Conservation (phyloP, 208 protist genomes). For the Acanthamoeba lenticulata region DNA sequence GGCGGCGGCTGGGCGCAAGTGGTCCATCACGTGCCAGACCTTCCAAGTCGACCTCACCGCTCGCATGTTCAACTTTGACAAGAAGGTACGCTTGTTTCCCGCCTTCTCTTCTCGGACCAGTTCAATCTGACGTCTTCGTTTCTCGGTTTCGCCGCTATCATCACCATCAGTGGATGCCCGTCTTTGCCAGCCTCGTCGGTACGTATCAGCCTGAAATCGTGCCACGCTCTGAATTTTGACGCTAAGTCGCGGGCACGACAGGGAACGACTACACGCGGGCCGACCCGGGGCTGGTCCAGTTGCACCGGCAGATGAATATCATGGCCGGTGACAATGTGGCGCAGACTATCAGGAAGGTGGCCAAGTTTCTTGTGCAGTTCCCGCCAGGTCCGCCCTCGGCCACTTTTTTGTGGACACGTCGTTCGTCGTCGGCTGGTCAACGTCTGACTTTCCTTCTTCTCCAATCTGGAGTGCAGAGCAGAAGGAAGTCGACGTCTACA, state of each 20-base stretch:
- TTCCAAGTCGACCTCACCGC: not conserved
- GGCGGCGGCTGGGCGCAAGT: not conserved
- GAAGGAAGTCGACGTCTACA: not conserved
- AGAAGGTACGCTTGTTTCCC: not conserved
- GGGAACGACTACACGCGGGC: not conserved
- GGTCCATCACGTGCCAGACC: slow-evolving; percentile 6
- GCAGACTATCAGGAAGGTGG: not conserved
- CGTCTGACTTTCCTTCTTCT: too few relatives aligned
- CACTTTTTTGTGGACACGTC: not conserved
- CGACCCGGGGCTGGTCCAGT: not conserved
- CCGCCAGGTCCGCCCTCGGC: not conserved
- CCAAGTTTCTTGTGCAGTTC: not conserved
- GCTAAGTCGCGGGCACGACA: not conserved
- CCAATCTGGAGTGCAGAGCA: not conserved
- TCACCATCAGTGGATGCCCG: not conserved
- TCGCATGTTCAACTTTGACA: slow-evolving; percentile 9
- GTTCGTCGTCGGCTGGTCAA: too few relatives aligned
- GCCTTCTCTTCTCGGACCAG: not conserved
- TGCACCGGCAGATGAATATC: slow-evolving; percentile 20
- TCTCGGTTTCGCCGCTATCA: too few relatives aligned
- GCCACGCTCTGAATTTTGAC: too few relatives aligned
- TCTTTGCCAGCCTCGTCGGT: slow-evolving; percentile 18
- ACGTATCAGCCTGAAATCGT: not conserved
- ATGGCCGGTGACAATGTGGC: not conserved
- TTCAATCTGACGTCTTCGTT: not conserved